These are phyloP conservation scores for Schizophyllum commune DNA, from an alignment of 1,284 basidiomycete genomes.

Conservation along the genomic window DNA sequence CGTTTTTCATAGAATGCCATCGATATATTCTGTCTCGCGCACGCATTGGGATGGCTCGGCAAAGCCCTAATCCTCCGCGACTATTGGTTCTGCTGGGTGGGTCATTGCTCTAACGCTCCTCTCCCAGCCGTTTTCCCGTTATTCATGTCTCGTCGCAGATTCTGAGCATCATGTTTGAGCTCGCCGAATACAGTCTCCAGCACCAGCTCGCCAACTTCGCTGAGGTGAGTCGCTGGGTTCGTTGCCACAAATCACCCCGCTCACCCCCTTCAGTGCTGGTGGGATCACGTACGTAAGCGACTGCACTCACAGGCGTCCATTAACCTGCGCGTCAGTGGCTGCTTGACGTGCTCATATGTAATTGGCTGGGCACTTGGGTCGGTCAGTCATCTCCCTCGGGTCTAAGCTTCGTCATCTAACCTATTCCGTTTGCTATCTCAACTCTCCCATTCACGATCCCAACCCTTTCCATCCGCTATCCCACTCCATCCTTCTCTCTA, in stretches of 20 bases:
- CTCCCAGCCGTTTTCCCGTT: slow-evolving; percentile 6
- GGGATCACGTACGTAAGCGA: slow-evolving; percentile 67
- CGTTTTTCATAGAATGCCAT: slow-evolving; percentile 50
- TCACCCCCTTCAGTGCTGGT: slow-evolving; percentile 58
- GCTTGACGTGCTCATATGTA: slow-evolving; percentile 76
- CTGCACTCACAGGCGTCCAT: slow-evolving; percentile 4
- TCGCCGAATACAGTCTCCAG: slow-evolving; percentile 78
- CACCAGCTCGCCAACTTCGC: slow-evolving; percentile 80
- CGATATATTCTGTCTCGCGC: slow-evolving; percentile 79
- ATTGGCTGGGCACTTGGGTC: slow-evolving; percentile 78
- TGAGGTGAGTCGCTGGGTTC: slow-evolving; percentile 43
- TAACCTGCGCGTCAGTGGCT: slow-evolving; percentile 53
- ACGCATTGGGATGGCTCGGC: slow-evolving; percentile 80
- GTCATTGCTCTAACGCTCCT: slow-evolving; percentile 13
- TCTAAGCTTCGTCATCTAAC: no score
- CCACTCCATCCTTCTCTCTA: no score
- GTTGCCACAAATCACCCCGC: slow-evolving; percentile 11
- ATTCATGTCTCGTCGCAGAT: slow-evolving; percentile 40
- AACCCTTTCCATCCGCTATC: no score
- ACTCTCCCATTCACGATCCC: no score
- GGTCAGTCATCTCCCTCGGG: slow-evolving; percentile 32
- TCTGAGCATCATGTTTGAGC: slow-evolving; percentile 75
- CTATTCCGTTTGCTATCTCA: no score
- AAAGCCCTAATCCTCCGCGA: slow-evolving; percentile 80
- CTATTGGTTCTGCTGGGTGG: slow-evolving; percentile 86